Evolutionary conservation across 176 grass and related monocot genomes (phyloP), one percentile per base, ranked within the genome.

Genomic region (Oryza brachyantha): DNA sequence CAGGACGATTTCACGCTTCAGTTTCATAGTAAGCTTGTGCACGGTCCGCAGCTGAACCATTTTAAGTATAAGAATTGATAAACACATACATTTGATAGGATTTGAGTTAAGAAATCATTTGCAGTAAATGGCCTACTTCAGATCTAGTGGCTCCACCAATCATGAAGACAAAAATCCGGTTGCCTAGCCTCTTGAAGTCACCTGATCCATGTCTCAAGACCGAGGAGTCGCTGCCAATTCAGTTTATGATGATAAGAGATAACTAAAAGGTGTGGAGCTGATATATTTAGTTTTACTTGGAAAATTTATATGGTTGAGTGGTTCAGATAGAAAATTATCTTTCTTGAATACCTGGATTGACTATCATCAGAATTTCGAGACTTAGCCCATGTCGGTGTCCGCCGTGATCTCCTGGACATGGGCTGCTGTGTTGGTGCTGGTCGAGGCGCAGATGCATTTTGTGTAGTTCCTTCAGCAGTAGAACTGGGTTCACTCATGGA

Each of bases 141-240:
- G 96, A 98, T 79, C 96, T 78, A 83, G 96, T 98, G 24, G 96
- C 92, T 84, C 96, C 92, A 48, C 96, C 96, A 81, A 98, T 83
- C 73, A 98, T 91, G 83, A 94, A 94, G 72, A 98, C 65, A 72
- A 98, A 94, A 68, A 93, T 94, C 17, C 90, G 88, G 75, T 98
- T 89, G 25, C 96, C 96, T 91, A 94, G 91, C 66, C 93, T 98
- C 78, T 90, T 98, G 83, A 98, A 98, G 65, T 98, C 96, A 66
- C 79, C 65, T 22, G 90, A 89, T 10, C 77, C 78, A 24, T 94
- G 85, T 66, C 83, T 88, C 40, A 98, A 46, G 73, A 91, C 75
- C 10, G 88, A 92, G 35, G 92, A 98, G 83, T 98, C 96, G 81
- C 96, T 98, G 66, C 22, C 32, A 62, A 84, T 74, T 59, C 29